Conservation (phyloP, 192 early-diverging fungal species). For the Gigaspora rosea region DNA sequence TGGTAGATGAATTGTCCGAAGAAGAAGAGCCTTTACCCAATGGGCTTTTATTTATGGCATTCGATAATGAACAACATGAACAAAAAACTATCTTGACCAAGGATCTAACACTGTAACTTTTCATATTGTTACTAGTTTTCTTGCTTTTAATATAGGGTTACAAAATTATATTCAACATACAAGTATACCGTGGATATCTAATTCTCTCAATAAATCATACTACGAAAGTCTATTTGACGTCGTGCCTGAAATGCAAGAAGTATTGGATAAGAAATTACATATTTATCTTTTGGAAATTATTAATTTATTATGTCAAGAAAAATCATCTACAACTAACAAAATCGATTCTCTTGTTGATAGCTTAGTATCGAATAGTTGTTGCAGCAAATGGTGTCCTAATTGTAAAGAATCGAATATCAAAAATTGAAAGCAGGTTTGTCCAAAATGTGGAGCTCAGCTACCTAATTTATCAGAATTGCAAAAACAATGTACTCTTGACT, state of each 20-base stretch:
- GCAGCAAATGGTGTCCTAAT: not conserved
- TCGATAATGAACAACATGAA: slow-evolving; percentile 22
- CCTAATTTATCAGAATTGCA: slow-evolving; percentile 7
- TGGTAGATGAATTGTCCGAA: not conserved
- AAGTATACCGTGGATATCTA: slow-evolving; percentile 4
- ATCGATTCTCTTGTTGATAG: slow-evolving; percentile 9
- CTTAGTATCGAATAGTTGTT: not conserved
- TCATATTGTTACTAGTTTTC: not conserved
- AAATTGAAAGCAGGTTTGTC: slow-evolving; percentile 26
- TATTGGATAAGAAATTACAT: slow-evolving; percentile 15
- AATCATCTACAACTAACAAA: slow-evolving; percentile 19
- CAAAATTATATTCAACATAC: slow-evolving; percentile 23
- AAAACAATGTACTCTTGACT: not conserved
- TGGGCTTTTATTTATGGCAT: no score
- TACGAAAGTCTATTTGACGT: slow-evolving; percentile 21
- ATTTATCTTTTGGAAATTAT: slow-evolving; percentile 18
- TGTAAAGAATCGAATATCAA: slow-evolving; percentile 20
- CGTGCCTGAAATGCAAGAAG: slow-evolving; percentile 1
- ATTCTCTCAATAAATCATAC: slow-evolving; percentile 20
- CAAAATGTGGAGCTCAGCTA: slow-evolving; percentile 14
- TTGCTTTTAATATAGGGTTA: slow-evolving; percentile 27
- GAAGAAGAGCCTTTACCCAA: not conserved
- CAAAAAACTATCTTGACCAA: slow-evolving; percentile 27
- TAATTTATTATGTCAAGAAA: slow-evolving; percentile 12
- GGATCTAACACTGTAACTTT: slow-evolving; percentile 4